These are phyloP conservation scores for Penicillium manginii DNA, from an alignment of 495 filamentous ascomycete genomes.

Conservation along the genomic window DNA sequence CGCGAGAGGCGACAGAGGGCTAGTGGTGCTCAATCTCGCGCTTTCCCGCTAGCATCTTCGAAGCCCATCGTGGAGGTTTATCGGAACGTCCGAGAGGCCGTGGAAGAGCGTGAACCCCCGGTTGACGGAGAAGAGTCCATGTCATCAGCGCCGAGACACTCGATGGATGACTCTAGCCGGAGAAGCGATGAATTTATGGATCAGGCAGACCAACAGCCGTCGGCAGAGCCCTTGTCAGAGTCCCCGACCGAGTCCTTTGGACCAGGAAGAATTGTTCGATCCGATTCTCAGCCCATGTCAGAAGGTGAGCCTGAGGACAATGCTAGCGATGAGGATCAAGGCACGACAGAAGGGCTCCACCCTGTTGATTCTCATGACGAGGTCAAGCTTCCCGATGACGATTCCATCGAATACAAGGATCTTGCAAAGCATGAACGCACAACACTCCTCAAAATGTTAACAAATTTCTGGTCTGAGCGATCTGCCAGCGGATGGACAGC, in stretches of 20 bases:
- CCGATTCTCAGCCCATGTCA: constrained; percentile 58
- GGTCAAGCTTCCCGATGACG: constrained; percentile 61
- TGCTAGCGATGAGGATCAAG: constrained; percentile 70
- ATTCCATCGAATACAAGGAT: constrained; percentile 65
- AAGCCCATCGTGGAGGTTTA: constrained; percentile 97
- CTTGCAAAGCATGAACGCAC: constrained; percentile 89
- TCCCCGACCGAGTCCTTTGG: constrained; percentile 50
- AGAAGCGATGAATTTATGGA: constrained; percentile 34
- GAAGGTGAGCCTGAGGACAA: constrained; percentile 68
- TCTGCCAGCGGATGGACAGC: constrained; percentile 95
- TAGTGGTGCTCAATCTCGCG: constrained; percentile 77
- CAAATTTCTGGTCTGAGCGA: constrained; percentile 97
- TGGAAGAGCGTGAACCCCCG: constrained; percentile 76
- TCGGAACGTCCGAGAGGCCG: constrained; percentile 87
- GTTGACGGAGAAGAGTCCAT: constrained; percentile 62
- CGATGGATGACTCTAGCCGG: constrained; percentile 32
- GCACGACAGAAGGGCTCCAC: constrained; percentile 65
- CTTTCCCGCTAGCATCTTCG: constrained; percentile 87
- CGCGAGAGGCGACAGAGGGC: constrained; percentile 82
- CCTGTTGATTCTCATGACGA: constrained; percentile 67
- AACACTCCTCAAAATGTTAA: constrained; percentile 91
- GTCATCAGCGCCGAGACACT: constrained; percentile 31
- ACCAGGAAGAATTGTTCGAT: constrained; percentile 49
- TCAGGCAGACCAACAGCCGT: constrained; percentile 25
- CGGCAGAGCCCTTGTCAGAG: constrained; percentile 22